A percentile compares a stretch with the other conserved stretches of the same genome.
phyloP scores from a whole-genome alignment of 352 stramenopile species.

The Phytopythium delawarense region DNA sequence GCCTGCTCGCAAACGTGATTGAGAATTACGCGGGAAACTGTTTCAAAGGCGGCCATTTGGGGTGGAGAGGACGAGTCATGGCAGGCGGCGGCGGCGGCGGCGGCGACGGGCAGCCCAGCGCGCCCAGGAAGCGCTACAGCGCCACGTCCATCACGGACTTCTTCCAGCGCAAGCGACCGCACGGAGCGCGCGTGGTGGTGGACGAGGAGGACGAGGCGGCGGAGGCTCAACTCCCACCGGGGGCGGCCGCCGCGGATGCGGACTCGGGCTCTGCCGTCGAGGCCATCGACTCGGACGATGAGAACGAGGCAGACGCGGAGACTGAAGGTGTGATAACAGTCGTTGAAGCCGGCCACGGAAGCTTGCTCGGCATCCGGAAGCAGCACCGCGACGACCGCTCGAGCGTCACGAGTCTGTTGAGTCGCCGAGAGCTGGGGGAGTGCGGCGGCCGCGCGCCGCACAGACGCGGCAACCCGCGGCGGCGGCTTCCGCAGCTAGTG shows the following conservation, averaged over 20 bases:
- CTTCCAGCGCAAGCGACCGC: constrained; percentile 52
- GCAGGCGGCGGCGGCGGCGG: not conserved
- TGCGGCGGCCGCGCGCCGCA: constrained; percentile 11
- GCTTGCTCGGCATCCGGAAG: not conserved
- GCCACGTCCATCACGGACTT: constrained; percentile 56
- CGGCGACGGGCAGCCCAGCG: not conserved
- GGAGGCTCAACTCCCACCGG: not conserved
- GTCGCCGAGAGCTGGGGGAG: constrained; percentile 39
- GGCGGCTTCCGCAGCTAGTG: constrained; percentile 38
- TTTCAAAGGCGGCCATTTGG: no score
- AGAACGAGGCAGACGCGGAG: not conserved
- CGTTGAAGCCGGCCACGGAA: not conserved
- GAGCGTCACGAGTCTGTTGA: constrained; percentile 32
- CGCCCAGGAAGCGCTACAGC: constrained; percentile 4
- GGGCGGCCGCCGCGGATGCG: no score
- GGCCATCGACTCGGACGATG: constrained; percentile 13
- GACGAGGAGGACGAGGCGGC: constrained; percentile 8
- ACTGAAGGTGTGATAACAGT: not conserved
- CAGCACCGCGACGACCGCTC: constrained; percentile 10
- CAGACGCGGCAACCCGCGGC: constrained; percentile 14
- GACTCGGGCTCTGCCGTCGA: constrained; percentile 8
- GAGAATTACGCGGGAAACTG: not conserved
- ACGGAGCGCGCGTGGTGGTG: constrained; percentile 11
- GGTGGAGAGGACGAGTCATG: not conserved
- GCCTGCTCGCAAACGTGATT: no score